Conservation (phyloP, 2,329 filamentous ascomycete genomes). For the Stylonectria norvegica region DNA sequence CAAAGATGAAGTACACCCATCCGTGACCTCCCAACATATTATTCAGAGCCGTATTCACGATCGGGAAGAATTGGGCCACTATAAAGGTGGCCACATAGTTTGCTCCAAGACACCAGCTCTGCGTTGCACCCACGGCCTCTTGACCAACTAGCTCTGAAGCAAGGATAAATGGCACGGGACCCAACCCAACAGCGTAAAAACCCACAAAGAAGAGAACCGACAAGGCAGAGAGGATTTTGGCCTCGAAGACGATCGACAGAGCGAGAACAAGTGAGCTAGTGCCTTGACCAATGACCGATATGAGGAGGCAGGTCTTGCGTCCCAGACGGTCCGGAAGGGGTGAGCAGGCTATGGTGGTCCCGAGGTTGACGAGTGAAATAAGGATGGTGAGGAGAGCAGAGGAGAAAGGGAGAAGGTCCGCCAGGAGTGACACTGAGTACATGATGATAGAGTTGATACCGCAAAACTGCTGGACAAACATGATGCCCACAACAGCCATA, state of each 20-base stretch:
- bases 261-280: slow-evolving; percentile 72
- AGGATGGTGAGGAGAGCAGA: slow-evolving; percentile 82
- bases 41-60: slow-evolving; percentile 74
- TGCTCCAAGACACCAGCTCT: slow-evolving; percentile 80
- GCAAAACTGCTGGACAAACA: slow-evolving; percentile 89
- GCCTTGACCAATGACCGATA: slow-evolving; percentile 83
- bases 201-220: slow-evolving; percentile 82
- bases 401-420: slow-evolving; percentile 74
- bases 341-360: slow-evolving; percentile 76
- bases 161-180: slow-evolving; percentile 92
- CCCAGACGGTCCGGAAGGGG: slow-evolving; percentile 84
- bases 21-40: slow-evolving; percentile 63
- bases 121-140: slow-evolving; percentile 86
- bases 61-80: slow-evolving; percentile 92
- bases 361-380: slow-evolving; percentile 81
- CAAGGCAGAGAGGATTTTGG: slow-evolving; percentile 74
- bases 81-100: slow-evolving; percentile 91
- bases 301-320: slow-evolving; percentile 78
- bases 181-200: slow-evolving; percentile 85
- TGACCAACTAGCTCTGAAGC: slow-evolving; percentile 86
- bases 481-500: slow-evolving; percentile 81
- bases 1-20: slow-evolving; percentile 90
- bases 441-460: slow-evolving; percentile 98
- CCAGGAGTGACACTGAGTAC: slow-evolving; percentile 91
- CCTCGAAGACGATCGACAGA: slow-evolving; percentile 69